These are phyloP conservation scores for Tolypocladium pustulatum DNA, from an alignment of 2,329 filamentous ascomycete genomes.

Conservation along the genomic window DNA sequence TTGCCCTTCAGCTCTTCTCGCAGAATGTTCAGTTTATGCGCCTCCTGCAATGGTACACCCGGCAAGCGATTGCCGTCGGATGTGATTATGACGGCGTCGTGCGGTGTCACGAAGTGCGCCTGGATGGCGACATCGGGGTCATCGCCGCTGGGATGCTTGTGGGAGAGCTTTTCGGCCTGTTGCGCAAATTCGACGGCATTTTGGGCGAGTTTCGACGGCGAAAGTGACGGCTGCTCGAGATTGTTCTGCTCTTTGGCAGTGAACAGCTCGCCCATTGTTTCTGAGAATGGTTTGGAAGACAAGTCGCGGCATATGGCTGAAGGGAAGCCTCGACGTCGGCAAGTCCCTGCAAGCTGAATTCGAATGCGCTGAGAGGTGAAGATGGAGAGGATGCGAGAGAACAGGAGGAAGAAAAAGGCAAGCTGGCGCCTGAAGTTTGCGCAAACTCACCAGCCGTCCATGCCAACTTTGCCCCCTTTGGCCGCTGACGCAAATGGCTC, in stretches of 20 bases:
- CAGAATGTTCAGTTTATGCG: constrained; percentile 56
- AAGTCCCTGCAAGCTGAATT: neutral
- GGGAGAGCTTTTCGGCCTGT: constrained; percentile 49
- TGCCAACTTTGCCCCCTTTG: neutral
- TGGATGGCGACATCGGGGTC: constrained; percentile 41
- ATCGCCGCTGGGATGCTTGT: constrained; percentile 19
- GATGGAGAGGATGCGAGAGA: neutral
- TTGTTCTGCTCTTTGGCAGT: neutral
- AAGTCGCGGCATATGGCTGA: neutral
- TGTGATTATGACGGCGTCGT: constrained; percentile 62
- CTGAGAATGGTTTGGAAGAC: neutral
- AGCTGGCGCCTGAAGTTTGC: neutral
- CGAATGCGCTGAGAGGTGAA: neutral
- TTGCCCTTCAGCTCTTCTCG: constrained; percentile 35
- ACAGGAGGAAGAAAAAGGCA: neutral
- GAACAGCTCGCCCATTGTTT: neutral
- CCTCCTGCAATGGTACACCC: constrained; percentile 58
- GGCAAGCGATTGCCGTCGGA: constrained; percentile 57
- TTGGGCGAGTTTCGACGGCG: constrained; percentile 13
- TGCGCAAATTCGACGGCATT: constrained; percentile 46
- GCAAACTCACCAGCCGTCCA: neutral
- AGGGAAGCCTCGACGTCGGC: neutral
- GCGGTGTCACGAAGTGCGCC: constrained; percentile 56
- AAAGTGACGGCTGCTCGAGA: neutral
- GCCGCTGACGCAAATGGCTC: neutral